Evolutionary conservation across 768 basidiomycete species (phyloP), one percentile per base, ranked within the genome.

Genomic region (Trametes sanguinea): DNA sequence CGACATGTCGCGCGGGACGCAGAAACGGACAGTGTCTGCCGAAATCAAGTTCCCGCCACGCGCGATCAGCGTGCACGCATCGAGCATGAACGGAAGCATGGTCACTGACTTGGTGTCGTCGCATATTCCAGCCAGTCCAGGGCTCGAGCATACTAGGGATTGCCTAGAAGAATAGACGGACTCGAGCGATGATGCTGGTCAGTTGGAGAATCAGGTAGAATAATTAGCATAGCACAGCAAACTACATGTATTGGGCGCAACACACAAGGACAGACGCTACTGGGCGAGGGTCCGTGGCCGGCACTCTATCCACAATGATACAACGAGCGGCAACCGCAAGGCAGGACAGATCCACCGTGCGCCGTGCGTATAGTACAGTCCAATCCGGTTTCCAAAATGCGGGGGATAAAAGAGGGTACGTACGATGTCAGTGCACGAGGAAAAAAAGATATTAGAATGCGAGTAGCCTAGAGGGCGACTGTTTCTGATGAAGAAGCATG

Each of bases 221-320:
- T 16, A 39, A 54, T 50, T 54, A 62, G 29, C 37, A 30, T 62
- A 55, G 45, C 53, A 50, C 46, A 61, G 22, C 39, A 54, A 56
- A 11, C 8, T 48, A 48, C 47, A 30, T 48, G 22, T 30, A 29
- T 8, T 29, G 47, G 35, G 27, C 27, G 30, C 48, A 44, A 51
- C 42, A 53, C 55, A 48, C 56, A 52, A 40, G 47, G 39, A 52
- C 43, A 27, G 56, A 37, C 35, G 51, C 51, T 52, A 39, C 11
- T 32, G 30, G 27, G 39, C 53, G 57, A 63, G 57, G 62, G 62
- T 63, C 62, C 57, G 62, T 63, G 62, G 52, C 62, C 57, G 62
- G 62, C 57, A 63, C 57, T 59, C 62, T 59, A 55, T 55, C 62
- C 57, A 16, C 52, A 59, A 37, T 39, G 33, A 51, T 63, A 63